Percentiles rank a stretch among this genome's conserved stretches.
phyloP scores from a whole-genome alignment of 2,329 filamentous ascomycete species.

The Aspergillus sp. region DNA sequence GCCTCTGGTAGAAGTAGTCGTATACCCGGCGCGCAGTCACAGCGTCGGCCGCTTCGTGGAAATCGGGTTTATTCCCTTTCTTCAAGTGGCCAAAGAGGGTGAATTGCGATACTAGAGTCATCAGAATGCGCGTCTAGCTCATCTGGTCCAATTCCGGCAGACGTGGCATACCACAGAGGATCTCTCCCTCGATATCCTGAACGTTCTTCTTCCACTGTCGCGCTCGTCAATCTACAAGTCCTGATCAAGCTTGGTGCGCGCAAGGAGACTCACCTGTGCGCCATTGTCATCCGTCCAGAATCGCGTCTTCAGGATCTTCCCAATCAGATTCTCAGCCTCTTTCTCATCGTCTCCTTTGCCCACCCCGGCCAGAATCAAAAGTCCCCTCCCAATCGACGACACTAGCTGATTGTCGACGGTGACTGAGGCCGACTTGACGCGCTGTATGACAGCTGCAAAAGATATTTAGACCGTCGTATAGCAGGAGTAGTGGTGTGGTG shows the following conservation, averaged over 20 bases:
- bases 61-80: constrained; percentile 91
- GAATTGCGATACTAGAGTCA: constrained; percentile 76
- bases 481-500: too few species aligned
- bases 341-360: constrained; percentile 84
- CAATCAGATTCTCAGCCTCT: constrained; percentile 73
- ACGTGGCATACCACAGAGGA: constrained; percentile 70
- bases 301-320: constrained; percentile 81
- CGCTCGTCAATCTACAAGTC: constrained; percentile 1
- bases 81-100: constrained; percentile 88
- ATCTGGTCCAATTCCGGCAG: neutral
- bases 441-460: constrained; percentile 73
- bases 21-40: constrained; percentile 75
- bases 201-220: constrained; percentile 82
- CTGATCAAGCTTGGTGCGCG: neutral
- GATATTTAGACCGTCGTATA: constrained; percentile 3
- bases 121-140: neutral
- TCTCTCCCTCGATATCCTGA: constrained; percentile 77
- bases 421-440: constrained; percentile 90
- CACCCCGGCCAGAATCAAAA: constrained; percentile 86
- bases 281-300: constrained; percentile 80
- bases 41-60: constrained; percentile 75
- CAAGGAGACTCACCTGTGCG: constrained; percentile 45
- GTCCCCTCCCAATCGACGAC: constrained; percentile 80
- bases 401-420: constrained; percentile 85
- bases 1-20: constrained; percentile 69